phyloP scores from a whole-genome alignment of 208 protist species.

The Trypanosoma avium region DNA sequence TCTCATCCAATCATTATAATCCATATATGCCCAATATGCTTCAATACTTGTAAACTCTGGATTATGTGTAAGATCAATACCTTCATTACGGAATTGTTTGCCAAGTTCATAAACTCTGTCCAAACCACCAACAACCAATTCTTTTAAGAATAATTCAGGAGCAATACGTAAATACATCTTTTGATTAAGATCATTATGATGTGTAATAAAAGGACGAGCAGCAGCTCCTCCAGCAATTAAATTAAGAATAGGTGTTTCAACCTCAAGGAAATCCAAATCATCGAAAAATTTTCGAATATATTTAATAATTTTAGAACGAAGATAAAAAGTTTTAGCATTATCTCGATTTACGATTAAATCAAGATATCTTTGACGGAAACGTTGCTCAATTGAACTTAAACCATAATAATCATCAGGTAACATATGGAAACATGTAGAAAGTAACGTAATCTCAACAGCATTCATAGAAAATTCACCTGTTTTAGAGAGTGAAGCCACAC shows the following conservation, averaged over 20 bases:
- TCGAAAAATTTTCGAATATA: slow-evolving; percentile 98
- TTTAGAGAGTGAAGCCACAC: slow-evolving; percentile 89
- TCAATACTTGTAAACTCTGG: slow-evolving; percentile 99
- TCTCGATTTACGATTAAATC: slow-evolving; percentile 99
- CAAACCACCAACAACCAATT: slow-evolving; percentile 99
- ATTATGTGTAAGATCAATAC: slow-evolving; percentile 98
- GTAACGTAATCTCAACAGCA: slow-evolving; percentile 82
- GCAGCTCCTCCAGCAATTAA: slow-evolving; percentile 98
- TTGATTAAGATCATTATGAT: slow-evolving; percentile 99
- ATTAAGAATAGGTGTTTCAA: slow-evolving; percentile 99
- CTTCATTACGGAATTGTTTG: slow-evolving; percentile 99
- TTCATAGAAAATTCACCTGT: slow-evolving; percentile 90
- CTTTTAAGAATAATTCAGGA: slow-evolving; percentile 99
- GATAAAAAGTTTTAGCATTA: slow-evolving; percentile 94
- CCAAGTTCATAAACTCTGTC: slow-evolving; percentile 99
- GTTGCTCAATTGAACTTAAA: slow-evolving; percentile 94
- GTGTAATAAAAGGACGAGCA: slow-evolving; percentile 99
- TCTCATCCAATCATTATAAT: slow-evolving; percentile 99
- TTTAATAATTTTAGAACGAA: slow-evolving; percentile 95
- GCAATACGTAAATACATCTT: slow-evolving; percentile 99
- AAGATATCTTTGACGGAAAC: slow-evolving; percentile 98
- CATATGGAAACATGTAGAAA: slow-evolving; percentile 99
- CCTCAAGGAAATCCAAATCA: slow-evolving; percentile 95
- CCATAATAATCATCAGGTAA: slow-evolving; percentile 95
- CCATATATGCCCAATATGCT: slow-evolving; percentile 99